These are phyloP conservation scores for Diplosphaera chodatii DNA, from an alignment of 139 green algal genomes.

Conservation along the genomic window DNA sequence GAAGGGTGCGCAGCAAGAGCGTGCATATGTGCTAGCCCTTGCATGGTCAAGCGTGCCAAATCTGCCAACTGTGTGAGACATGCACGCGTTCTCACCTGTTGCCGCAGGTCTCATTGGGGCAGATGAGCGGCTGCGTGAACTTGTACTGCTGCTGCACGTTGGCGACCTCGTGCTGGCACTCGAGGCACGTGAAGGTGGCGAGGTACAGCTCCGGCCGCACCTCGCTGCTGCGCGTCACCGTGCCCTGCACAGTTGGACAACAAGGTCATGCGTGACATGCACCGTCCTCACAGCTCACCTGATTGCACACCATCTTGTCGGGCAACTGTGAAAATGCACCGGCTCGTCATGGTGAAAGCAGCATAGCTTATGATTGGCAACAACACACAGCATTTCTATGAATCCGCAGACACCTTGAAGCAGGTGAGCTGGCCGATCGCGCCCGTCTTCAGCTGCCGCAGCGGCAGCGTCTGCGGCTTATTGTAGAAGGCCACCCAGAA, in stretches of 20 bases:
- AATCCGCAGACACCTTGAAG: too few species aligned
- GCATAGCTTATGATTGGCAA: too few species aligned
- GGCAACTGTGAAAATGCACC: too few species aligned
- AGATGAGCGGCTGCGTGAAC: constrained; percentile 89
- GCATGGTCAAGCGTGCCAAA: neutral
- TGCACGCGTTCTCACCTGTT: constrained; percentile 61
- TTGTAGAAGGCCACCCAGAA: constrained; percentile 84
- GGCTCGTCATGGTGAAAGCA: too few species aligned
- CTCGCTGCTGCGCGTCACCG: constrained; percentile 91
- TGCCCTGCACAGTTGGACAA: constrained; percentile 38
- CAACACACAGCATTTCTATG: too few species aligned
- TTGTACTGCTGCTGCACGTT: constrained; percentile 97
- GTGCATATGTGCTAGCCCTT: too few species aligned
- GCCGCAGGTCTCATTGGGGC: constrained; percentile 74
- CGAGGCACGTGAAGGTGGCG: constrained; percentile 84
- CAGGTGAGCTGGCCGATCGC: constrained; percentile 48
- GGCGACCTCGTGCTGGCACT: constrained; percentile 59
- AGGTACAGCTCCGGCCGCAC: constrained; percentile 91
- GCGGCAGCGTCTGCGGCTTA: constrained; percentile 38
- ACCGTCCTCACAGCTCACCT: neutral
- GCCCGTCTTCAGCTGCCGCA: constrained; percentile 37
- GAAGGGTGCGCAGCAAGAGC: too few species aligned
- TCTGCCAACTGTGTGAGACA: too few species aligned
- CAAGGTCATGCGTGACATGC: neutral
- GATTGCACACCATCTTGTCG: too few species aligned